These are phyloP conservation scores for Leptodontidium sp. DNA, from an alignment of 2,329 filamentous ascomycete species.

Conservation along the genomic window DNA sequence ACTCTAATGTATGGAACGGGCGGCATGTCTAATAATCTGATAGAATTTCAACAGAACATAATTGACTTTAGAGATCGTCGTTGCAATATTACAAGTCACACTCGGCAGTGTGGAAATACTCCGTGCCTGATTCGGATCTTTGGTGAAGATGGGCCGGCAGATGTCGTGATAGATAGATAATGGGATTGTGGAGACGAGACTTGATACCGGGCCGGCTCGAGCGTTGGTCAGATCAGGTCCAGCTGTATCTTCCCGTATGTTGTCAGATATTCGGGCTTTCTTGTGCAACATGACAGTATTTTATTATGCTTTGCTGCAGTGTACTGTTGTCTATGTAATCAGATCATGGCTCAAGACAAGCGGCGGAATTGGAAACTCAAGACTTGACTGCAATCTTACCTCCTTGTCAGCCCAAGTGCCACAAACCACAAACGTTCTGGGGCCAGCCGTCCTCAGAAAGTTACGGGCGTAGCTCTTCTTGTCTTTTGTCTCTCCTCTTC, in stretches of 20 bases:
- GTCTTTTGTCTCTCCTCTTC: neutral
- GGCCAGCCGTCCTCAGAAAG: neutral
- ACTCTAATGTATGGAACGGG: neutral
- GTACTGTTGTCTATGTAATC: neutral
- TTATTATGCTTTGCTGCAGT: too few species aligned
- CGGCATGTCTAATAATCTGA: too few species aligned
- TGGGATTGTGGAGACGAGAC: slow-evolving; percentile 1
- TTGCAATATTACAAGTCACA: neutral
- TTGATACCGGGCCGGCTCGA: slow-evolving; percentile 11
- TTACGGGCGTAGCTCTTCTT: neutral
- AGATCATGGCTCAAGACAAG: neutral
- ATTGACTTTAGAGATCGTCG: neutral
- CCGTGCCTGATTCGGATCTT: slow-evolving; percentile 2
- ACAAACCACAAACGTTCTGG: neutral
- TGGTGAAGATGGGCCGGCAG: slow-evolving; percentile 5
- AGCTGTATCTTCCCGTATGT: neutral
- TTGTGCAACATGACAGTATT: neutral
- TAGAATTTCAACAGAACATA: too few species aligned
- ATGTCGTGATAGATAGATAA: neutral
- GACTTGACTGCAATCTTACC: neutral
- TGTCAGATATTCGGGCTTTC: neutral
- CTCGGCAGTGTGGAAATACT: slow-evolving; percentile 8
- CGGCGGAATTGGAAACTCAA: neutral
- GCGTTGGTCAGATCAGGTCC: neutral
- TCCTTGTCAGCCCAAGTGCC: neutral